phyloP scores from a whole-genome alignment of 2,329 filamentous ascomycete genomes.

The Aspergillus eucalypticola region DNA sequence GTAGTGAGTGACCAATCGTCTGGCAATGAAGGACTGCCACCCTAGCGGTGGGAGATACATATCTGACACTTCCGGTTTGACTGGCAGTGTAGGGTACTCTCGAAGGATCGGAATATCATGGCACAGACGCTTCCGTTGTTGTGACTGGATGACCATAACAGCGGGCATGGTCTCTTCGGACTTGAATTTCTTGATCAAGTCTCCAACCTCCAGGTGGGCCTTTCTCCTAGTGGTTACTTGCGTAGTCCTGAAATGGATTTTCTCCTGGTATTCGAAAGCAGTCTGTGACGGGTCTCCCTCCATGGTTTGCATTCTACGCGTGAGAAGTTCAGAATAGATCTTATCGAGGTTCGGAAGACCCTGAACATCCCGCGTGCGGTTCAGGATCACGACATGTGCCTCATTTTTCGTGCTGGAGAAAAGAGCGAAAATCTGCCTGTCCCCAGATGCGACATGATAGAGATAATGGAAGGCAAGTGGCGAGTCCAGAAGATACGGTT shows the following conservation, averaged over 20 bases:
- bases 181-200: slow-evolving; percentile 85
- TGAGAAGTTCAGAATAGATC: slow-evolving; percentile 77
- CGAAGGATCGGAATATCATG: slow-evolving; percentile 82
- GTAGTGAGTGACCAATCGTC: slow-evolving; percentile 83
- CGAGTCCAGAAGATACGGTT: slow-evolving; percentile 73
- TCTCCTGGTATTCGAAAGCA: slow-evolving; percentile 83
- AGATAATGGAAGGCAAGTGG: slow-evolving; percentile 83
- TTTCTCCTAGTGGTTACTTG: slow-evolving; percentile 90
- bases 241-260: slow-evolving; percentile 78
- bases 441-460: slow-evolving; percentile 87
- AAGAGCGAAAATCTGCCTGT: slow-evolving; percentile 88
- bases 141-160: slow-evolving; percentile 87
- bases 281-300: slow-evolving; percentile 73
- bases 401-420: slow-evolving; percentile 81
- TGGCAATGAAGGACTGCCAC: slow-evolving; percentile 88
- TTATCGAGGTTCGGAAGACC: slow-evolving; percentile 88
- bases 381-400: slow-evolving; percentile 85
- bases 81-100: slow-evolving; percentile 78
- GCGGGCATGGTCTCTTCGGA: slow-evolving; percentile 79
- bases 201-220: slow-evolving; percentile 81
- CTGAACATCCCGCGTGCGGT: slow-evolving; percentile 76
- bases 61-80: slow-evolving; percentile 81
- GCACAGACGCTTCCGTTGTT: slow-evolving; percentile 74
- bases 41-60: slow-evolving; percentile 86
- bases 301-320: slow-evolving; percentile 63